Conservation (phyloP, 139 green algal species). For the Chlamydomonas schloesseri region DNA sequence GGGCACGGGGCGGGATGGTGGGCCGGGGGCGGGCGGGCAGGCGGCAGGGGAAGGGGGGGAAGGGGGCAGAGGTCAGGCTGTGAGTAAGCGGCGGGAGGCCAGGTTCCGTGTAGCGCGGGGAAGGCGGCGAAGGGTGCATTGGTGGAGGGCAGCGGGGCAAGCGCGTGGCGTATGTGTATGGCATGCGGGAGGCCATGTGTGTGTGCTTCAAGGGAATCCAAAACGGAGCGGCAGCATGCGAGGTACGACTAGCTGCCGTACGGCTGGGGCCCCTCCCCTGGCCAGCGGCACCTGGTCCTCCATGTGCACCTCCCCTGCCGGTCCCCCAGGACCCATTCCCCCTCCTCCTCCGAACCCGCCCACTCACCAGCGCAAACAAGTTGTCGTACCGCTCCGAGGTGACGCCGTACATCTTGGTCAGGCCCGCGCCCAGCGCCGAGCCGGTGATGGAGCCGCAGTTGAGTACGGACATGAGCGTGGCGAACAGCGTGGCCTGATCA, state of each 20-base stretch:
- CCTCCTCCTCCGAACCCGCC: no score
- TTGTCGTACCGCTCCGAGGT: slow-evolving; percentile 80
- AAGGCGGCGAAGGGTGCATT: background rate
- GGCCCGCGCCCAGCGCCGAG: slow-evolving; percentile 42
- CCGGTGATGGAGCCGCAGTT: slow-evolving; percentile 81
- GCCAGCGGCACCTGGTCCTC: no score
- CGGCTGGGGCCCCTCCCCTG: no score
- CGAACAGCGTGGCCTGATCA: slow-evolving; percentile 92
- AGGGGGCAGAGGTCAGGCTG: no score
- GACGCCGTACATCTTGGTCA: slow-evolving; percentile 80
- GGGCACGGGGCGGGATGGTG: slow-evolving; percentile 20
- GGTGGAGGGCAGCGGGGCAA: no score
- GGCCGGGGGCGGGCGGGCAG: background rate
- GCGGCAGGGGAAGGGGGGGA: no score
- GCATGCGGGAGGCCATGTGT: no score
- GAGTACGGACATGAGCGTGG: slow-evolving; percentile 93
- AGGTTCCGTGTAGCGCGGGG: no score
- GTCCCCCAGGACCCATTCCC: slow-evolving; percentile 54
- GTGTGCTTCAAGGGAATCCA: no score
- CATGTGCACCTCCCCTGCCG: background rate
- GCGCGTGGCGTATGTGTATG: no score
- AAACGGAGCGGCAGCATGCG: background rate
- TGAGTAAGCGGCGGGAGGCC: no score
- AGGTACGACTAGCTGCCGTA: no score
- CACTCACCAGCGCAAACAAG: slow-evolving; percentile 48